Evolutionary conservation across 768 basidiomycete genomes (phyloP), one percentile per base, ranked within the genome.

Genomic region (Podaxis rugospora): DNA sequence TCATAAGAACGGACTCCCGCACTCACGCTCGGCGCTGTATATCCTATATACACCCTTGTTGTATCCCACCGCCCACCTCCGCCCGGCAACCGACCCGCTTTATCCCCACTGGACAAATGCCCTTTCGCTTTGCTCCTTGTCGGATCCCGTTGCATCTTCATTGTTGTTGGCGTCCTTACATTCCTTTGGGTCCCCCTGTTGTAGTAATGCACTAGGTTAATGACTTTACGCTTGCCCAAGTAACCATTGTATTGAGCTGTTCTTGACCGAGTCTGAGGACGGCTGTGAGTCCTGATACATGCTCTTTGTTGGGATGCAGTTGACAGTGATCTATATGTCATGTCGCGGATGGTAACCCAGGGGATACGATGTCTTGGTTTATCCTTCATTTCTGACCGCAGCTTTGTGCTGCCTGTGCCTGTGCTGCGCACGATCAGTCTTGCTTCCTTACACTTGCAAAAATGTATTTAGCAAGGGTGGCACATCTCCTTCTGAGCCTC

Each of bases 1-100:
- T 82, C 76, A 73, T 78, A 65, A 76, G 40, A 52, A 40, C 28
- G 51, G 47, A 55, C 28, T 37, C 23, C 37, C 52, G 11, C 27
- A 2, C 16, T 21, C 50, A 21, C 28, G 49, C 21, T 47, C 42
- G 51, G 27, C 32, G n/a, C 53, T 35, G 36, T 55, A 52, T 44
- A 49, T 57, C 46, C 46, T 65, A 58, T 61, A 64, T 61, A 57
- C 51, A 53, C 55, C 42, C 42, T 18, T 57, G 57, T 59, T 60
- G 59, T 46, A 50, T n/a, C 42, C 42, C 42, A n/a, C 42, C 7
- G 9, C 49, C 47, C 39, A 39, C n/a, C 57, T 36, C 40, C 40
- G 32, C 44, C 37, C 9, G 44, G 59, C 44, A 55, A 50, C 16
- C 25, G 16, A 23, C 39, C 28, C 47, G 27, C 25, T 35, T 35